Base-by-base conservation (phyloP, 768 basidiomycete genomes). In the Ephemerocybe angulata region DNA sequence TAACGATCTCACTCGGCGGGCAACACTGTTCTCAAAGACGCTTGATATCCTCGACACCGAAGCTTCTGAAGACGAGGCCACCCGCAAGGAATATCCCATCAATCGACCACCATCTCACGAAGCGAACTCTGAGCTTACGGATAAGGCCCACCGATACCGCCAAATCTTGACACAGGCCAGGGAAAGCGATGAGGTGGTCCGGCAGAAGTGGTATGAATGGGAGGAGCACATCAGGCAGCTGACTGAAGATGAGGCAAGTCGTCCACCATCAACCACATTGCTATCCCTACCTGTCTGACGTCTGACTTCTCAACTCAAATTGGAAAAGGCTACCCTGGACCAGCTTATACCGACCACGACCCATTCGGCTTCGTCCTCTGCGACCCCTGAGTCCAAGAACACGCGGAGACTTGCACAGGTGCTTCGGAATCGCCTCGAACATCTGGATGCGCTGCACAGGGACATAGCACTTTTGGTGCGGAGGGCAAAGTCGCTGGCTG, bases 1-100 rank as follows among this genome's bases (percentile, higher is more conserved):
- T 31, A 30, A n/a, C 33, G 50, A 17, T 25, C 42, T 33, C 49
- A 30, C 35, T 55, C 50, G 17, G 25, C 31, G 22, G 29, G 19
- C 29, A 35, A 50, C 33, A 43, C 17, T 24, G 11, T 21, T 24
- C 25, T 24, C 33, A 10, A 54, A 97, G 94, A 85, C 92, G 0
- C 80, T 93, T 75, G 93, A 93, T 62, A 83, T 95, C 21, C 72
- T 99, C n/a, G 93, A 96, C 61, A 84, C 82, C 41, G 95, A 97
- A 69, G 89, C 88, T 15, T 88, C 87, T 13, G 89, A 92, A 64
- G 90, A 93, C 60, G 90, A 92, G 65, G 76, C 80, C 11, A 73
- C 82, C 28, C 82, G 86, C 15, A 77, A 78, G 58, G 79, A 80
- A 22, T 70, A 67, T 1, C 60, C 70, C 42, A 61, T 81, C 54